Percentiles rank a stretch among this genome's conserved stretches.
Evolutionary conservation across 768 basidiomycete genomes (phyloP).

Genomic region (Suillus sp.): DNA sequence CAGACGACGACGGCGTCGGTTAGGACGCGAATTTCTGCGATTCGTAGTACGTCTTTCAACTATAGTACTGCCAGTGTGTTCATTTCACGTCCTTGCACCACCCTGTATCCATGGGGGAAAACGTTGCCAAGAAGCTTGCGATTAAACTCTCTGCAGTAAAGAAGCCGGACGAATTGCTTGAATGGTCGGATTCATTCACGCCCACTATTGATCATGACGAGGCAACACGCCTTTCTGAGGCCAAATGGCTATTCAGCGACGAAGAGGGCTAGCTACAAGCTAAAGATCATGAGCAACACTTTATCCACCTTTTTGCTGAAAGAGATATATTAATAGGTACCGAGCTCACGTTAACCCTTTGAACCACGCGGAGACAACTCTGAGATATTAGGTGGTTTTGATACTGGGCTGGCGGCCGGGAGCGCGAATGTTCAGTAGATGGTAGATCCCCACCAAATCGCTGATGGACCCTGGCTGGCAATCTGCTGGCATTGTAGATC

Average conservation of each 20-base stretch:
- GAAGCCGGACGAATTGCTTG: not conserved
- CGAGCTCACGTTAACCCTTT: too few relatives aligned
- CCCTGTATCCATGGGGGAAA: not conserved
- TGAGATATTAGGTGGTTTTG: not conserved
- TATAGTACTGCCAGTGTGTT: not conserved
- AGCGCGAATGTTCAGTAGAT: not conserved
- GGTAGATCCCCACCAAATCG: not conserved
- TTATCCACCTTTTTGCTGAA: too few relatives aligned
- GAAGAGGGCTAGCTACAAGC: not conserved
- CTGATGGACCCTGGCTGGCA: not conserved
- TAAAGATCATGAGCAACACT: not conserved
- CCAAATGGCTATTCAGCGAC: not conserved
- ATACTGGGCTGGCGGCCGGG: not conserved
- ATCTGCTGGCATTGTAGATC: not conserved
- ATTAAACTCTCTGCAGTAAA: not conserved
- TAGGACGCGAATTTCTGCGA: not conserved
- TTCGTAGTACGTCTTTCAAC: not conserved
- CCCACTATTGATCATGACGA: not conserved
- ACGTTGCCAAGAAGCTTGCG: not conserved
- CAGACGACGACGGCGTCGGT: too few relatives aligned
- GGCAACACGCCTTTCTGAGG: not conserved
- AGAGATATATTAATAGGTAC: too few relatives aligned
- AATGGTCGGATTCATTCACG: not conserved
- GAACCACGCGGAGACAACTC: not conserved
- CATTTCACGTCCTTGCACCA: not conserved